Base-by-base conservation (phyloP, 2,329 filamentous ascomycete species). In the Aspergillus aculeatus region DNA sequence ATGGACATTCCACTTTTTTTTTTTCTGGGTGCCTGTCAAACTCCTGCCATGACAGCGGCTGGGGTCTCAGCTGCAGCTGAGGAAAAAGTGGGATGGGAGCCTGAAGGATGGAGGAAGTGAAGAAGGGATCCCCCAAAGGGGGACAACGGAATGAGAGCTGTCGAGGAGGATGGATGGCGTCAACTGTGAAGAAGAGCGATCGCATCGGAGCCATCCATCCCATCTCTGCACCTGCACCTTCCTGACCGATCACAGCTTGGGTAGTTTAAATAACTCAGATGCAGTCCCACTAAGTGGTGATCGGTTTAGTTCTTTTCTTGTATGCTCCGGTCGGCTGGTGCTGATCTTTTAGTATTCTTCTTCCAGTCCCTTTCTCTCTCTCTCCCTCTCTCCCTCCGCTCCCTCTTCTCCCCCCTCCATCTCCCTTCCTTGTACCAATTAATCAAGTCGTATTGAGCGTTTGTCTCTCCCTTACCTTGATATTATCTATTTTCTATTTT, bases 401-500 rank as follows among this genome's bases (percentile, higher is more conserved):
- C 26, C n/a, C 10, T 48, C 35, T 24, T 48, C 35, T n/a, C 49
- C 26, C 26, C 19, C 24, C 32, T 19, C 50, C 47, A 19, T 47
- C 29, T 31, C 53, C 14, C 47, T 44, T 51, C 58, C 19, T 50
- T 44, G 38, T 44, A 44, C 50, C 55, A 35, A 24, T 31, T 54
- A 51, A 57, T 29, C 9, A 6, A 3, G 7, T 29, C 1, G 26
- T 29, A 29, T 29, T 29, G 26, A 29, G 58, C 47, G 47, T 52
- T 51, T 35, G 49, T 59, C 38, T 56, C 38, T 54, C n/a, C 38
- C 29, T 51, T 47, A 41, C 47, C 38, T 48, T 26, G 26, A 10
- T 29, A 26, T 29, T 38, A 29, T 31, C 56, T 1, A 16, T 35
- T 35, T 5, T 35, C 32, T 29, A 35, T 35, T 35, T 23, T 57